Evolutionary conservation across 192 early-diverging fungal species (phyloP), one percentile per base, ranked within the genome.

Genomic region (Diversispora eburnea): DNA sequence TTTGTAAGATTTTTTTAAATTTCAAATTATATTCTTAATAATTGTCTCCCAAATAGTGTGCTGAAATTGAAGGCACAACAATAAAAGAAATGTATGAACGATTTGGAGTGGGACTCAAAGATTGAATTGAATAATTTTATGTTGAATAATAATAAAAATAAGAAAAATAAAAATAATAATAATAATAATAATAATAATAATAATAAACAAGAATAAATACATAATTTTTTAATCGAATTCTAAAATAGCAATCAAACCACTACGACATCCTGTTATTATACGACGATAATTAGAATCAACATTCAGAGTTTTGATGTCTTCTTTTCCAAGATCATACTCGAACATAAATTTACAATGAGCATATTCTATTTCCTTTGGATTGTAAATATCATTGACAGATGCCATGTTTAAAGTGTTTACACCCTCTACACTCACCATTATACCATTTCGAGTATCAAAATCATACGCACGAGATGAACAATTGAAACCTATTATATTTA

Each of bases 1-100:
- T 62, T 17, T 4, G 25, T 4, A 22, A 3, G 4, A 33, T 58
- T 19, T 19, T 7, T 25, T 12, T 19, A 46, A 6, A 33, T 17
- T 69, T 54, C 8, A 41, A 58, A 25, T 45, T 47, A 42, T 46
- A 8, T 39, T 56, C 7, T 74, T 7, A n/a, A 3, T 47, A 22
- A 4, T 33, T 33, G 25, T 33, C 25, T 33, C 25, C 25, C 64
- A 25, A 15, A 60, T 77, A 85, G 77, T 76, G 75, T 56, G 87
- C 87, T 3, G 86, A 84, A 66, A n/a, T 75, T 39, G 82, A 87
- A 57, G 87, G 87, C 1, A 86, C 81, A 42, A 88, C 87, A 6
- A 80, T 82, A 74, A 84, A 78, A 62, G 68, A 75, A 17, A 87
- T 88, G 78, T 87, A 88, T 72, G 79, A 82, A 47, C 73, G 75